These are phyloP conservation scores for Daedalea quercina DNA, from an alignment of 768 basidiomycete genomes.

Conservation along the genomic window DNA sequence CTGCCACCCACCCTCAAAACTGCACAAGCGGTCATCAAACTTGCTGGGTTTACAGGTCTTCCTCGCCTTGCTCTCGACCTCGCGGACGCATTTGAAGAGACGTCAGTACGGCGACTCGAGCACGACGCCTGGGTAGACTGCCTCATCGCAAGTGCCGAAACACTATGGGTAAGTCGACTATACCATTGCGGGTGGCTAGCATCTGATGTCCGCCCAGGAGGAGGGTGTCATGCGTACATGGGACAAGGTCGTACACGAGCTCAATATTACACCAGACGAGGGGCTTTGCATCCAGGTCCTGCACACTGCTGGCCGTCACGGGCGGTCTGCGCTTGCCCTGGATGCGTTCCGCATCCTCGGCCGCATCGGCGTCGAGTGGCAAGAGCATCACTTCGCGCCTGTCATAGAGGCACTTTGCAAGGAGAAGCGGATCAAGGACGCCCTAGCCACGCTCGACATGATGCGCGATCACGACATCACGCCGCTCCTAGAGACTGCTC, in stretches of 20 bases:
- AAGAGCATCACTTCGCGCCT: conserved; percentile 74
- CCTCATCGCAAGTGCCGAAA: conserved; percentile 56
- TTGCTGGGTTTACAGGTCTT: conserved; percentile 49
- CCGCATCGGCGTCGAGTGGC: conserved; percentile 36
- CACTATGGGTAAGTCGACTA: conserved; percentile 53
- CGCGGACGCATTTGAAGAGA: conserved; percentile 50
- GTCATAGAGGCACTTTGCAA: conserved; percentile 69
- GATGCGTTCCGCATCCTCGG: conserved; percentile 57
- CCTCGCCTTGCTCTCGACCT: conserved; percentile 71
- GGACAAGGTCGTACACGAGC: conserved; percentile 46
- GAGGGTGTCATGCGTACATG: conserved; percentile 64
- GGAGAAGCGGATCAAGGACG: conserved; percentile 51
- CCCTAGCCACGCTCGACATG: conserved; percentile 47
- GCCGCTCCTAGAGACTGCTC: conserved; percentile 44
- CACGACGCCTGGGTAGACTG: conserved; percentile 58
- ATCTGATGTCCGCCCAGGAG: conserved; percentile 32
- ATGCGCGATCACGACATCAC: conserved; percentile 51
- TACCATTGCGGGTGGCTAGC: background rate
- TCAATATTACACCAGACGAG: conserved; percentile 61
- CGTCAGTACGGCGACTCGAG: conserved; percentile 46
- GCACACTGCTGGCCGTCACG: conserved; percentile 65
- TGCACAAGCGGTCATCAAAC: conserved; percentile 43
- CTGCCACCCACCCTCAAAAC: conserved; percentile 44
- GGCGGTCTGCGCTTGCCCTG: conserved; percentile 61
- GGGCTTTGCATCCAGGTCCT: conserved; percentile 66